Conservation (phyloP, 2,329 filamentous ascomycete genomes). For the Bipolaris cookei region DNA sequence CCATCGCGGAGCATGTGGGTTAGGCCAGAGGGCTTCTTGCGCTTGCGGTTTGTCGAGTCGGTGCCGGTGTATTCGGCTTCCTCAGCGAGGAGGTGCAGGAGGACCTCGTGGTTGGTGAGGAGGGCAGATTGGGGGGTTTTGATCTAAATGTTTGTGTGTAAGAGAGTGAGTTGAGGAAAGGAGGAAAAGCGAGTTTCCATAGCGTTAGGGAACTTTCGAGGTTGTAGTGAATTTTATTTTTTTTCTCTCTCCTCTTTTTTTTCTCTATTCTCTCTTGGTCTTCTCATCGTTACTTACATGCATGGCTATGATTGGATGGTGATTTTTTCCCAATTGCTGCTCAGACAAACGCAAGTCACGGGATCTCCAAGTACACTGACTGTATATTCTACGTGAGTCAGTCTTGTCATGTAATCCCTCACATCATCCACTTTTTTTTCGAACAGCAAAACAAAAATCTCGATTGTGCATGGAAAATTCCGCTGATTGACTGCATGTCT, state of each 20-base stretch:
- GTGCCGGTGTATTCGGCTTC: slow-evolving; percentile 43
- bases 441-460: no score
- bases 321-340: not conserved
- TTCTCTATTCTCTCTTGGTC: not conserved
- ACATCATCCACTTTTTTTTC: not conserved
- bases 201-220: not conserved
- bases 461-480: no score
- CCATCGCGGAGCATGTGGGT: slow-evolving; percentile 68
- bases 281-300: not conserved
- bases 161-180: not conserved
- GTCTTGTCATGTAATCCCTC: not conserved
- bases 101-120: slow-evolving; percentile 76
- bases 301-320: not conserved
- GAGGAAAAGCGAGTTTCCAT: not conserved
- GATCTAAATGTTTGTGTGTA: slow-evolving; percentile 57
- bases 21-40: slow-evolving; percentile 60
- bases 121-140: slow-evolving; percentile 72
- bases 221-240: no score
- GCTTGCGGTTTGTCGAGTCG: slow-evolving; percentile 36
- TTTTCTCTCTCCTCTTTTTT: no score
- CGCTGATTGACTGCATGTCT: not conserved
- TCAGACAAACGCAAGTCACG: not conserved
- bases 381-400: not conserved
- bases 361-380: not conserved
- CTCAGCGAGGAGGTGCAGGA: slow-evolving; percentile 49